Evolutionary conservation across 106 monocot genomes (phyloP), one percentile per base, ranked within the genome.

Genomic region (Dioscorea zingiberensis): DNA sequence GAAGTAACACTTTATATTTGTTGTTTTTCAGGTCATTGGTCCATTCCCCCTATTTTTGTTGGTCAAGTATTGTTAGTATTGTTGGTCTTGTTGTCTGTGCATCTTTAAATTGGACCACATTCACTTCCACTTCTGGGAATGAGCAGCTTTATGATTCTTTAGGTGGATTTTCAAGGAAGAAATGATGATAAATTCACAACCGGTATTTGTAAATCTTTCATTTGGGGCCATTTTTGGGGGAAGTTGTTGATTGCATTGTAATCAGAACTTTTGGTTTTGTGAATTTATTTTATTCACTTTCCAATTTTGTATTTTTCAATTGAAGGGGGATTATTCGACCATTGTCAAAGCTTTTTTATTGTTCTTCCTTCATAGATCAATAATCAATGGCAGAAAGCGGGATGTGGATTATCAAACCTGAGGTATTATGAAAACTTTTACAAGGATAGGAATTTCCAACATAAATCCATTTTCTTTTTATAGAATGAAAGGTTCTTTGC

Each of bases 321-420:
- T n/a, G n/a, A n/a, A n/a, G n/a, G n/a, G n/a, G n/a, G n/a, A n/a
- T n/a, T n/a, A n/a, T n/a, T n/a, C n/a, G n/a, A n/a, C n/a, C n/a
- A n/a, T 51, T 15, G 15, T 19, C 19, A 1, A 9, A 51, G 51
- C n/a, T 18, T 51, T 51, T 51, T 4, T 51, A 16, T 51, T 51
- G 15, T n/a, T n/a, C 51, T 4, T 51, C 14, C 2, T 19, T 3
- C 51, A 51, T 51, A 18, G 18, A 18, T 51, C 4, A 51, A 68
- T 51, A 56, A 59, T n/a, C n/a, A 77, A 78, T 79, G 76, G 59
- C 76, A 64, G 71, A 77, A 63, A 76, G 66, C 7, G 78, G 74
- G 71, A 83, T 80, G 67, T 79, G 76, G 10, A 74, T 87, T 32
- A 76, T 73, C 32, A 87, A 87, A 71, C 82, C 82, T 56, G 86